Evolutionary conservation across 179 eudicot genomes (phyloP).

Genomic region (Spergularia azorica): DNA sequence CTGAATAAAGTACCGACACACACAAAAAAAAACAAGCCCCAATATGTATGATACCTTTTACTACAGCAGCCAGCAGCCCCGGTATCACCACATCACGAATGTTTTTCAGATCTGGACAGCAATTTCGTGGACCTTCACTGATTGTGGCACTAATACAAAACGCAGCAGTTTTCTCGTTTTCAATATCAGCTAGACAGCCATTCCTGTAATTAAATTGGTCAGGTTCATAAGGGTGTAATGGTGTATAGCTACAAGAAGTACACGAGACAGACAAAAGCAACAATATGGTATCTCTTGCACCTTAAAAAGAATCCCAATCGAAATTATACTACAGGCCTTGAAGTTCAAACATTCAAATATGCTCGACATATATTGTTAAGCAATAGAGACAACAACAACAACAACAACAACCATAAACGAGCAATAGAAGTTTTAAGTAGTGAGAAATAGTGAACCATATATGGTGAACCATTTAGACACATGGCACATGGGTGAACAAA

Average conservation of each 20-base stretch:
- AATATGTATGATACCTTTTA: slow-evolving; percentile 62
- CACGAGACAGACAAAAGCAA: not conserved
- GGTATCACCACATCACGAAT: slow-evolving; percentile 67
- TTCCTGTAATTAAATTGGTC: slow-evolving; percentile 43
- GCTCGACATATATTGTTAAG: slow-evolving; percentile 1
- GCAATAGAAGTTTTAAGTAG: too few species aligned
- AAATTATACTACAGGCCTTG: slow-evolving; percentile 2
- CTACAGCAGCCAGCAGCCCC: slow-evolving; percentile 54
- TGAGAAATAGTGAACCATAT: too few species aligned
- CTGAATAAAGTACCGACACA: too few species aligned
- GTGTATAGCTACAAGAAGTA: slow-evolving; percentile 6
- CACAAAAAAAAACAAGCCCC: too few species aligned
- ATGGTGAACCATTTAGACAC: too few species aligned
- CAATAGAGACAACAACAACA: not conserved
- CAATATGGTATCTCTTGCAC: not conserved
- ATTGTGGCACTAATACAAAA: slow-evolving; percentile 63
- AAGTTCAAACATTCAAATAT: not conserved
- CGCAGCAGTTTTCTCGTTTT: slow-evolving; percentile 28
- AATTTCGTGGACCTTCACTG: slow-evolving; percentile 38
- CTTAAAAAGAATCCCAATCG: not conserved
- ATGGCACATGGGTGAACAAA: too few species aligned
- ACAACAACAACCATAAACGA: too few species aligned
- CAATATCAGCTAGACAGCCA: slow-evolving; percentile 43
- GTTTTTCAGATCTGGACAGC: slow-evolving; percentile 38
- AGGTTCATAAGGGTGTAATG: slow-evolving; percentile 30